Percentiles rank a stretch among this genome's conserved stretches.
Conservation (phyloP, 768 basidiomycete species). For the Amanita muscaria region DNA sequence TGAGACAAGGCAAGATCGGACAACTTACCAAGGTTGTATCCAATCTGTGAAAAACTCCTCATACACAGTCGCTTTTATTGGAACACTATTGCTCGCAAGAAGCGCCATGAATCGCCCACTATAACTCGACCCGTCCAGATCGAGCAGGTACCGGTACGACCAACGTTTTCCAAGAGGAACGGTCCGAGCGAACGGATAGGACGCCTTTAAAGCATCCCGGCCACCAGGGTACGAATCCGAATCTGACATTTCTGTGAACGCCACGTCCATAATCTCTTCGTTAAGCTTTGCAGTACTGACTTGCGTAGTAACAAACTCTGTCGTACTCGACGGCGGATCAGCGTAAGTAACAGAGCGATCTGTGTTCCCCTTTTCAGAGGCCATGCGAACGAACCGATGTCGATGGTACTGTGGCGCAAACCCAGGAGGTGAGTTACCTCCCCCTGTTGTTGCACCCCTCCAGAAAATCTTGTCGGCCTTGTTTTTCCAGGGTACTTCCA, state of each 20-base stretch:
- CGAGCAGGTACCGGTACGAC: constrained; percentile 88
- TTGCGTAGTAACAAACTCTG: constrained; percentile 51
- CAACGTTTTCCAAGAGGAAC: constrained; percentile 83
- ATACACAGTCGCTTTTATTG: constrained; percentile 86
- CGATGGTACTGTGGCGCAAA: constrained; percentile 80
- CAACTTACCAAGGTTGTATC: constrained; percentile 29
- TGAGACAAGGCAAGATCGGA: not conserved
- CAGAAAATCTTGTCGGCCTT: constrained; percentile 86
- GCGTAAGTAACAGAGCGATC: constrained; percentile 65
- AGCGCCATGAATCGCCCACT: constrained; percentile 83
- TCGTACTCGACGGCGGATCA: constrained; percentile 48
- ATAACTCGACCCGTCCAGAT: constrained; percentile 94
- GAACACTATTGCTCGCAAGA: constrained; percentile 80
- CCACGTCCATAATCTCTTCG: constrained; percentile 75
- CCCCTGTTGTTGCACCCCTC: constrained; percentile 94
- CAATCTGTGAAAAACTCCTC: constrained; percentile 87
- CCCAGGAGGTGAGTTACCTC: constrained; percentile 79
- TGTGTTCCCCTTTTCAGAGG: constrained; percentile 42
- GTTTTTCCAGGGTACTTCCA: constrained; percentile 84
- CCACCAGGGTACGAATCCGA: constrained; percentile 70
- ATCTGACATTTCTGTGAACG: constrained; percentile 73
- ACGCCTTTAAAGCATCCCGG: constrained; percentile 49
- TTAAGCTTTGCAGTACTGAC: constrained; percentile 60
- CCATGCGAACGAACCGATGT: constrained; percentile 83
- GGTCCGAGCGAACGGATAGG: constrained; percentile 63